Conservation (phyloP, 768 basidiomycete genomes). For the Kwoniella shandongensis region DNA sequence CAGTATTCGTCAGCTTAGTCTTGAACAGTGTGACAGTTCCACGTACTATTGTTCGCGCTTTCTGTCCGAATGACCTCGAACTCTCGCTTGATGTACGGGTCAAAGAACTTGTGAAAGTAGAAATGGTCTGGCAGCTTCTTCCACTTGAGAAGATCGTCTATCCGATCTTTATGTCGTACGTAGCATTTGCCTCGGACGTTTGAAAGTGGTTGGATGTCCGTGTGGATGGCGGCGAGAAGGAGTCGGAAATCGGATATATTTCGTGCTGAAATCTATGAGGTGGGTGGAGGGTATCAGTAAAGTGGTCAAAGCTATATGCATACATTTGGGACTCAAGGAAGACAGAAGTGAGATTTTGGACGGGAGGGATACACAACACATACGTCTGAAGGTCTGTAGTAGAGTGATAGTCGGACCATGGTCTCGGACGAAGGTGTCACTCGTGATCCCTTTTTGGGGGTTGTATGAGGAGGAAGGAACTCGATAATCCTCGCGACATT, state of each 20-base stretch:
- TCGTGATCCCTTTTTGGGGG: slow-evolving; percentile 49
- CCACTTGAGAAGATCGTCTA: slow-evolving; percentile 87
- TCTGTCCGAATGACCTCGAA: slow-evolving; percentile 89
- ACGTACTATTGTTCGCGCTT: slow-evolving; percentile 85
- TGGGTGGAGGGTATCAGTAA: background rate
- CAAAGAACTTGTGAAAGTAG: slow-evolving; percentile 92
- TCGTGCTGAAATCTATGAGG: slow-evolving; percentile 73
- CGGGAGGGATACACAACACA: slow-evolving; percentile 11
- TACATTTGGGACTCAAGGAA: background rate
- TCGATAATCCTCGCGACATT: slow-evolving; percentile 96
- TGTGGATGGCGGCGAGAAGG: slow-evolving; percentile 91
- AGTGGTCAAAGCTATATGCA: too few species aligned
- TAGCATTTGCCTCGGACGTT: slow-evolving; percentile 90
- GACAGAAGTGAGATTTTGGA: background rate
- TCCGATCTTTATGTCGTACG: slow-evolving; percentile 93
- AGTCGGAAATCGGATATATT: slow-evolving; percentile 86
- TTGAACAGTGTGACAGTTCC: background rate
- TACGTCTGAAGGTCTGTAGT: slow-evolving; percentile 87
- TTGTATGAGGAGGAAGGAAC: slow-evolving; percentile 78
- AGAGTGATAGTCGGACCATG: slow-evolving; percentile 88
- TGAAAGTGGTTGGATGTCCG: slow-evolving; percentile 91
- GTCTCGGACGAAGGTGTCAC: slow-evolving; percentile 27
- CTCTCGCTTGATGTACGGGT: slow-evolving; percentile 97
- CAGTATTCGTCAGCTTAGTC: background rate
- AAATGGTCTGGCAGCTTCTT: slow-evolving; percentile 92